A percentile compares a stretch with the other conserved stretches of the same genome.
phyloP scores from a whole-genome alignment of 305 asterid genomes.

The Rubia peregrina region DNA sequence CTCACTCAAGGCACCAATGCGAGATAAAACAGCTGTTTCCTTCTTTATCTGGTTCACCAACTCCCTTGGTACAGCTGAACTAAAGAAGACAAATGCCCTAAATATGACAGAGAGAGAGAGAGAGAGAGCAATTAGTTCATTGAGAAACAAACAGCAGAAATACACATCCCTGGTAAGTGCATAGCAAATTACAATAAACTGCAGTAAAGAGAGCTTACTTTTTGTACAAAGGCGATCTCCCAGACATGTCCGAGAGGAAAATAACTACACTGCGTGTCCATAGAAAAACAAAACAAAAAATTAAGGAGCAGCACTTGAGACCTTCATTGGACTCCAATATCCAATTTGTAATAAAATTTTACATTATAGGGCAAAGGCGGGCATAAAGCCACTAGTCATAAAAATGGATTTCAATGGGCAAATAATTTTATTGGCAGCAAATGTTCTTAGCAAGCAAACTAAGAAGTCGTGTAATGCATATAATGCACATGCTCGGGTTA shows the following conservation, averaged over 20 bases:
- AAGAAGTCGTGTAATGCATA: background rate
- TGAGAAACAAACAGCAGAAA: background rate
- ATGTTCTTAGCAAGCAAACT: background rate
- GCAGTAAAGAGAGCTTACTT: conserved; percentile 46
- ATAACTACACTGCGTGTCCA: conserved; percentile 66
- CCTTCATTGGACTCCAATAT: no score
- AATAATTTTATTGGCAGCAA: background rate
- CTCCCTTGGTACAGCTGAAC: conserved; percentile 86
- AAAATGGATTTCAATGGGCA: background rate
- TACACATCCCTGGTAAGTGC: background rate
- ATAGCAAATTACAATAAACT: background rate
- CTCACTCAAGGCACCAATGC: conserved; percentile 98
- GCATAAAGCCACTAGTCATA: background rate
- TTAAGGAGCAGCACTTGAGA: no score
- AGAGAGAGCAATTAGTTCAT: conserved; percentile 4
- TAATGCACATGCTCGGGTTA: background rate
- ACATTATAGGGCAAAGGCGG: conserved; percentile 3
- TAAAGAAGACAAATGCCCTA: conserved; percentile 95
- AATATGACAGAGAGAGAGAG: conserved; percentile 14
- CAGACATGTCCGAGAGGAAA: conserved; percentile 95
- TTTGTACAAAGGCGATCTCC: conserved; percentile 83
- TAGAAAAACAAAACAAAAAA: conserved; percentile 12
- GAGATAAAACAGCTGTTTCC: conserved; percentile 79
- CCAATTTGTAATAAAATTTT: background rate
- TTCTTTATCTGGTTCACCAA: conserved; percentile 77